Conservation (phyloP, 2,329 filamentous ascomycete species). For the Aspergillus ustus region DNA sequence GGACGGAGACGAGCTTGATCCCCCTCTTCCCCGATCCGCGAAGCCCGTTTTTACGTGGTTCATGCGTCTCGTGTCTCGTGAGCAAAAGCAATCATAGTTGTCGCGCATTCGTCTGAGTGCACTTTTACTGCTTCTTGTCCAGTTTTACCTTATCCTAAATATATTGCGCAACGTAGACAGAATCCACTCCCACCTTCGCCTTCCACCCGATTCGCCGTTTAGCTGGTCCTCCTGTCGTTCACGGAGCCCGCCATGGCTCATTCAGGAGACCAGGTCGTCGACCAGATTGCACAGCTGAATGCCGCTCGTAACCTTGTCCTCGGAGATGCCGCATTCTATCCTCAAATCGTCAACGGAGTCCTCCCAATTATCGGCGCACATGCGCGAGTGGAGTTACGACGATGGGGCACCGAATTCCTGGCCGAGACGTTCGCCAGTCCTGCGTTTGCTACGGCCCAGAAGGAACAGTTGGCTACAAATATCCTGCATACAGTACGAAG, state of each 20-base stretch:
- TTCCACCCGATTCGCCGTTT: neutral
- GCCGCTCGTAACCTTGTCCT: constrained; percentile 89
- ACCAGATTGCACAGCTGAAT: constrained; percentile 86
- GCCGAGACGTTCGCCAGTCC: constrained; percentile 95
- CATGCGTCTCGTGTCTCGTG: constrained; percentile 17
- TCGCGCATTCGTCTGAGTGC: constrained; percentile 14
- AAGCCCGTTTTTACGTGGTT: constrained; percentile 10
- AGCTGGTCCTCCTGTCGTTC: constrained; percentile 10
- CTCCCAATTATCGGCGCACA: constrained; percentile 84
- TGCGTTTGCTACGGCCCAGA: constrained; percentile 74
- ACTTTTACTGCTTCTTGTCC: constrained; percentile 6
- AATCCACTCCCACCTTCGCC: neutral
- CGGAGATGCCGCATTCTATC: constrained; percentile 84
- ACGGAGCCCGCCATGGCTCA: constrained; percentile 56
- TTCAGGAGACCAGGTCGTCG: constrained; percentile 63
- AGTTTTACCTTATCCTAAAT: neutral
- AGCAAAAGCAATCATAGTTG: constrained; percentile 9
- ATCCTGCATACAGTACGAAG: constrained; percentile 78
- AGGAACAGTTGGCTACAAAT: constrained; percentile 75
- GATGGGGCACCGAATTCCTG: constrained; percentile 96
- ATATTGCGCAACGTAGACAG: constrained; percentile 20
- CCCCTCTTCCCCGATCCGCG: neutral
- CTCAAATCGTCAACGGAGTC: constrained; percentile 87
- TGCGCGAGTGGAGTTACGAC: constrained; percentile 76
- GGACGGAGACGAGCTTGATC: neutral